These are phyloP conservation scores for Persicaria tinctoria DNA, from an alignment of 148 eudicot genomes.

Conservation along the genomic window DNA sequence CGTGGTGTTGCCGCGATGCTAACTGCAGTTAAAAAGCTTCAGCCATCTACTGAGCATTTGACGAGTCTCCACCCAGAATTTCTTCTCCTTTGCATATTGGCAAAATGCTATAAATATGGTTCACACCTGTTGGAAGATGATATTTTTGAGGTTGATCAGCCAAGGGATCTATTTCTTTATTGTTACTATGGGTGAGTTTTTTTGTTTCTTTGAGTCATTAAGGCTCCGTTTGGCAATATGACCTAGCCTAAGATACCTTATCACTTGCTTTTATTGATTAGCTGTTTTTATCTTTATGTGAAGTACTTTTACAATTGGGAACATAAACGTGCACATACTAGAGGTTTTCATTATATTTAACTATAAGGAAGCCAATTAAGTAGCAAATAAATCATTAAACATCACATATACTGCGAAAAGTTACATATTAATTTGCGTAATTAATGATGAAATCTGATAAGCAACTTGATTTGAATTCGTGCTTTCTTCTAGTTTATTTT, in stretches of 20 bases:
- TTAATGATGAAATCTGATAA: neutral
- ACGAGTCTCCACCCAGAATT: slow-evolving; percentile 84
- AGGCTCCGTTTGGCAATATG: too few species aligned
- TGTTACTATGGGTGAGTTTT: slow-evolving; percentile 85
- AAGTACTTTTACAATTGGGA: neutral
- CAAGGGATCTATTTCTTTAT: slow-evolving; percentile 77
- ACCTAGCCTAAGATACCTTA: too few species aligned
- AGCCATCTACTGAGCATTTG: slow-evolving; percentile 60
- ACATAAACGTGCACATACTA: neutral
- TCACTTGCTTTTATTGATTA: too few species aligned
- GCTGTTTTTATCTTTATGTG: too few species aligned
- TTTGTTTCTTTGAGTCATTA: neutral
- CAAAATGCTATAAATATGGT: slow-evolving; percentile 84
- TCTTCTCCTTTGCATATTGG: slow-evolving; percentile 67
- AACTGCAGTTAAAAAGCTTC: slow-evolving; percentile 65
- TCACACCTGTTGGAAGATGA: slow-evolving; percentile 62
- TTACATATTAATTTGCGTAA: neutral
- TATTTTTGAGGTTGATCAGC: slow-evolving; percentile 76
- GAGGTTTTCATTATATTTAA: neutral
- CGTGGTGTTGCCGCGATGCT: slow-evolving; percentile 80
- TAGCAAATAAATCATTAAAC: neutral
- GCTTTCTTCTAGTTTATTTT: too few species aligned
- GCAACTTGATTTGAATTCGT: neutral
- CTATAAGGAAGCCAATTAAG: neutral
- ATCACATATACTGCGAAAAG: neutral